Base-by-base conservation (phyloP, 495 filamentous ascomycete genomes). In the Hamigera avellanea region DNA sequence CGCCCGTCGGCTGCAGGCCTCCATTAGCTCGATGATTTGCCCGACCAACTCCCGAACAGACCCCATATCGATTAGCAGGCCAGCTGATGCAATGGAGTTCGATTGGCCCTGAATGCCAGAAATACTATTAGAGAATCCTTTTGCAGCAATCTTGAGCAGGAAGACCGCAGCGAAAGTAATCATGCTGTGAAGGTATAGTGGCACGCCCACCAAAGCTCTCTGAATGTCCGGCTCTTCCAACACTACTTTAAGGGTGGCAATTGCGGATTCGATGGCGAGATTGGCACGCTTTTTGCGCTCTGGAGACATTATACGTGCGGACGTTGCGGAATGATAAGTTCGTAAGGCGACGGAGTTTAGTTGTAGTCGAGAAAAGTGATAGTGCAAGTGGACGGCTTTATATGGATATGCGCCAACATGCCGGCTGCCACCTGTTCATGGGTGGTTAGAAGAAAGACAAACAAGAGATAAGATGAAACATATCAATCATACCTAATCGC, bases 321-420 rank as follows among this genome's bases (percentile, higher is more conserved):
- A 66, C 1, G 63, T 58, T 1, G 60, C 61, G 18, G 61, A 66
- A 39, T 68, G 58, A 28, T 74, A 66, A 16, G 69, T 73, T 16
- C 74, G 67, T 17, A 78, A 52, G 13, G 72, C 70, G 5, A 75
- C 56, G 8, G 73, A 75, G 35, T 76, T 73, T 25, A 77, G 51
- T 36, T 76, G 72, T 14, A 78, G 53, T 38, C 67, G 72, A 33
- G 65, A 75, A 30, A 71, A 72, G 41, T 72, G 54, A 39, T 69
- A 67, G 43, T 75, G 67, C 35, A 73, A 59, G 27, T 64, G 54
- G 3, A 72, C 63, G 16, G 61, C 68, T 53, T 69, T 70, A 25
- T 64, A 64, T 13, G 70, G 70, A 42, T 69, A 73, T 43, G 61
- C 56, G 37, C 69, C 69, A 30, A 77, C 62, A 42, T 67, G 64